These are phyloP conservation scores for Trifolium fragiferum DNA, from an alignment of 306 rosid species.

Conservation along the genomic window DNA sequence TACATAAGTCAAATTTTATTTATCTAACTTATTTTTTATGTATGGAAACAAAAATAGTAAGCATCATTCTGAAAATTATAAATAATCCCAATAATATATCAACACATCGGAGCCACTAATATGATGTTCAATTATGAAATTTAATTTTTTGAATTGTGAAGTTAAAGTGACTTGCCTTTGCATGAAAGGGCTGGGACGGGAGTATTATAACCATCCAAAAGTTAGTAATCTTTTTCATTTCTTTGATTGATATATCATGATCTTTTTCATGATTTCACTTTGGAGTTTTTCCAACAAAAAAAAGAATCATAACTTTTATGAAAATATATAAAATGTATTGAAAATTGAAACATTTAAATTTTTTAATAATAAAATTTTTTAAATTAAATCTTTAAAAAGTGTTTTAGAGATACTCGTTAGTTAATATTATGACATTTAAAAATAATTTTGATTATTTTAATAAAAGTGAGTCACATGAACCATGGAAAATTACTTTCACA, in stretches of 20 bases:
- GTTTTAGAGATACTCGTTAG: too few species aligned
- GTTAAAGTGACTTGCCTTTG: constrained; percentile 45
- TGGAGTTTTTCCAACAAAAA: constrained; percentile 34
- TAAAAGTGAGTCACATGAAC: constrained; percentile 41
- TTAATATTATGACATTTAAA: too few species aligned
- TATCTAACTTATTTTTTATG: too few species aligned
- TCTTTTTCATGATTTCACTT: constrained; percentile 53
- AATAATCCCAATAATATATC: constrained; percentile 33
- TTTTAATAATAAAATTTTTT: too few species aligned
- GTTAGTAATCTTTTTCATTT: constrained; percentile 59
- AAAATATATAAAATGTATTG: too few species aligned
- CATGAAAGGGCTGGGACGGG: constrained; percentile 38
- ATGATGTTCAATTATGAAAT: constrained; percentile 36
- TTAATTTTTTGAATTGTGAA: constrained; percentile 32
- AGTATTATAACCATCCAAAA: constrained; percentile 45
- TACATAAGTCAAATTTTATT: too few species aligned
- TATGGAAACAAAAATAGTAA: too few species aligned
- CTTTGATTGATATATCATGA: constrained; percentile 81
- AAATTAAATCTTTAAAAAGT: too few species aligned
- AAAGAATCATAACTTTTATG: background rate
- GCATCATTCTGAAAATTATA: constrained; percentile 38
- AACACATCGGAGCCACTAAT: constrained; percentile 31
- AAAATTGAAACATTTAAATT: too few species aligned
- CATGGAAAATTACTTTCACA: constrained; percentile 45
- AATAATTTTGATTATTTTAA: background rate